A percentile compares a stretch with the other conserved stretches of the same genome.
Conservation (phyloP, 1,284 basidiomycete genomes). For the Marasmius oreades region DNA sequence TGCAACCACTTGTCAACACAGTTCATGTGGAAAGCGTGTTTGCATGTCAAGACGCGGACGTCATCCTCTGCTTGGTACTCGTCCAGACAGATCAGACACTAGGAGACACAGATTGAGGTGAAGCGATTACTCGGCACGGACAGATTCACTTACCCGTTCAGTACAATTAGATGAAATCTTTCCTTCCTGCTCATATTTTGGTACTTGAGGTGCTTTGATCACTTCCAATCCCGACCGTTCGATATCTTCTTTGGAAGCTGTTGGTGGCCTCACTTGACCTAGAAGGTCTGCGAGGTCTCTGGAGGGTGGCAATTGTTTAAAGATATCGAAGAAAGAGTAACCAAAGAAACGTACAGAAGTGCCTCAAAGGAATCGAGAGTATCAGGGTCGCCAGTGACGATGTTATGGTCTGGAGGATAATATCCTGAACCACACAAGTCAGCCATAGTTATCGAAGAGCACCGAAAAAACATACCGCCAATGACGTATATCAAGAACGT, state of each 20-base stretch:
- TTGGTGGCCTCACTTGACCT: conserved; percentile 76
- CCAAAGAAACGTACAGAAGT: conserved; percentile 52
- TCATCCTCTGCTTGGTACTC: conserved; percentile 77
- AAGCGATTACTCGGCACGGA: background rate
- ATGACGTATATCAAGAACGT: conserved; percentile 83
- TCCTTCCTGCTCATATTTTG: conserved; percentile 51
- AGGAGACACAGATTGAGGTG: conserved; percentile 11
- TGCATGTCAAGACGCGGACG: conserved; percentile 74
- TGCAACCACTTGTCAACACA: conserved; percentile 90
- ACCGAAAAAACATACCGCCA: conserved; percentile 50
- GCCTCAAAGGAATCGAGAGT: conserved; percentile 77
- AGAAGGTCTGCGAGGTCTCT: conserved; percentile 77
- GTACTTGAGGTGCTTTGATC: conserved; percentile 55
- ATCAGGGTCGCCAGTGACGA: conserved; percentile 70
- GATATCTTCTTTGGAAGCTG: conserved; percentile 78
- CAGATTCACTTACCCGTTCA: conserved; percentile 56
- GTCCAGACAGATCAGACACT: conserved; percentile 82
- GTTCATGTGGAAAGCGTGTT: conserved; percentile 80
- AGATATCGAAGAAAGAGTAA: conserved; percentile 1
- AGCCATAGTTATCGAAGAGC: conserved; percentile 2
- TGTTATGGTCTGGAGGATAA: conserved; percentile 82
- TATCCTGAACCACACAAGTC: conserved; percentile 49
- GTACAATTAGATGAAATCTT: conserved; percentile 72
- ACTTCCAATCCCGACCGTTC: conserved; percentile 75
- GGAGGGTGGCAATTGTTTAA: conserved; percentile 6